Conservation (phyloP, 768 basidiomycete species). For the Suillus fuscotomentosus region DNA sequence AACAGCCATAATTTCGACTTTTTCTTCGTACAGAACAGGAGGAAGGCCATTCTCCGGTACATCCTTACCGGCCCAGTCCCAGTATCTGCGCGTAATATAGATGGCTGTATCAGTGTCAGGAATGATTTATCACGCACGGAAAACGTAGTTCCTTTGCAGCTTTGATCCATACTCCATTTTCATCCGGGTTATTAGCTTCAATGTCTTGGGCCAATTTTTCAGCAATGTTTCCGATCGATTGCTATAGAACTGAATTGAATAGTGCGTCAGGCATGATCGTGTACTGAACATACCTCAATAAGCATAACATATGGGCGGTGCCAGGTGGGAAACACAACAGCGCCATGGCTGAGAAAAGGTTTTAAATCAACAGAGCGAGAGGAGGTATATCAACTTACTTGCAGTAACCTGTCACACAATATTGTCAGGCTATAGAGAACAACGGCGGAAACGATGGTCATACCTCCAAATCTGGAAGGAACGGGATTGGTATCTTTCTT, state of each 20-base stretch:
- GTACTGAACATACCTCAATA: constrained; percentile 17
- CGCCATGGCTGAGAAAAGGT: constrained; percentile 15
- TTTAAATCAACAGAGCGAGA: not conserved
- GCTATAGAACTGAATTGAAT: constrained; percentile 10
- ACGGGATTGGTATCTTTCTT: constrained; percentile 25
- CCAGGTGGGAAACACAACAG: constrained; percentile 23
- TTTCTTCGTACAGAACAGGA: constrained; percentile 16
- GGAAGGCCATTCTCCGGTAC: constrained; percentile 20
- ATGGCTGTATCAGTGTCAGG: not conserved
- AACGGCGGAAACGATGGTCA: not conserved
- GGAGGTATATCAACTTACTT: constrained; percentile 15
- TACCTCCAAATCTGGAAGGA: constrained; percentile 28
- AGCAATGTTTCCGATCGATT: constrained; percentile 27
- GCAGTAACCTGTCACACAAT: constrained; percentile 21
- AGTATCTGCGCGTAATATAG: constrained; percentile 16
- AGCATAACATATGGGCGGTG: constrained; percentile 29
- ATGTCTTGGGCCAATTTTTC: constrained; percentile 23
- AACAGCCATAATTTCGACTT: constrained; percentile 10
- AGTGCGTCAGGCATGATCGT: not conserved
- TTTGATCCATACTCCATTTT: constrained; percentile 17
- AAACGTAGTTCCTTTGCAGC: constrained; percentile 25
- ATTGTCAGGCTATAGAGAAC: not conserved
- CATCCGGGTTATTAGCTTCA: constrained; percentile 17
- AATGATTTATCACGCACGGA: constrained; percentile 18
- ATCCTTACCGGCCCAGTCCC: constrained; percentile 28